Base-by-base conservation (phyloP, 2,329 filamentous ascomycete species). In the Hypoxylon sp. region DNA sequence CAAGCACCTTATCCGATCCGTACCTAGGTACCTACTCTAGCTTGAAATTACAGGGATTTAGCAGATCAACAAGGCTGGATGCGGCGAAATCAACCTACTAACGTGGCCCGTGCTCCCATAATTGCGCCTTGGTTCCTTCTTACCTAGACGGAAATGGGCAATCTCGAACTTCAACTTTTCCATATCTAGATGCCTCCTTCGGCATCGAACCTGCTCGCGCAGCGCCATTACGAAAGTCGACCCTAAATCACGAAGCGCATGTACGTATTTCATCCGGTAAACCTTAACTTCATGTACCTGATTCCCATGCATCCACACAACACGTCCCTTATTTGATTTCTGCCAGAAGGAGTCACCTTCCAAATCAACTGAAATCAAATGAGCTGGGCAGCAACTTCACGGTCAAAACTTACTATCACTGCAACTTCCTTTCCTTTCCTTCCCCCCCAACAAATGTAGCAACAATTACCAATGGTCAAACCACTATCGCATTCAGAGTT, bases 111-210 rank as follows among this genome's bases (percentile, higher is more conserved):
- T 57, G 54, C 54, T 36, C 25, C 8, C n/a, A 26, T 34, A 30
- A 30, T 44, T 44, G 21, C 38, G 16, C 20, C 31, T 50, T 57
- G 30, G 35, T 49, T 49, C 42, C 27, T 51, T 35, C 47, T 41
- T 3, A n/a, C n/a, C n/a, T n/a, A n/a, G 32, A 43, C 25, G 26
- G 30, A 51, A 42, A 34, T 35, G 35, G 44, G 53, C 27, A 48
- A 54, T 47, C 15, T 55, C 55, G 49, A 55, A 54, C 51, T 13
- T 55, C 55, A 51, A 55, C 55, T 58, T 58, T 55, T 51, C 15
- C 29, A 9, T 32, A 45, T 55, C 55, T 30, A 29, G 45, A 51
- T 54, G 44, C 38, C 47, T 55, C 49, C 51, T 38, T 32, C 43
- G 25, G 23, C 29, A 16, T 55, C 32, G 25, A 51, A 51, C 46